Base-by-base conservation (phyloP, 2,329 filamentous ascomycete species). In the Calonectria hongkongensis region DNA sequence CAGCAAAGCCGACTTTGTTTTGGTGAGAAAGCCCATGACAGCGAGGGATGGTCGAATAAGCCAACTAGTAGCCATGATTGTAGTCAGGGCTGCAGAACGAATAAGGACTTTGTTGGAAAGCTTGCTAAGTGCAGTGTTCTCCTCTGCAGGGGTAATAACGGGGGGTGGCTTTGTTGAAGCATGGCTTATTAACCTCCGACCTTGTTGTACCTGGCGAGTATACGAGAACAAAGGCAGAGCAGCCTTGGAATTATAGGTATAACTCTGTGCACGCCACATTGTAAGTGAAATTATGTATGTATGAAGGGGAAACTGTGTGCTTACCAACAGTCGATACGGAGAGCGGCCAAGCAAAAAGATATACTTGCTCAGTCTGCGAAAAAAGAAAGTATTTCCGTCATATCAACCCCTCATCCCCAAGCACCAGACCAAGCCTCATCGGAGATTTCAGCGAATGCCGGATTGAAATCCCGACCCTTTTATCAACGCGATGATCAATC, bases 1-100 rank as follows among this genome's bases (percentile, higher is more conserved):
- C 39, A 88, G 79, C 2, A 89, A 66, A 1, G 68, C 10, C 0
- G 76, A 72, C 12, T 84, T 85, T 10, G 81, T 77, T 7, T 74
- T 74, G 13, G 78, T 77, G 6, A 82, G 66, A 1, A 78, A 25
- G 4, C 75, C 75, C 4, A 82, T 73, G 36, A 79, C 66, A 15
- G 75, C 73, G 2, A 82, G 75, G 15, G 79, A 82, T 0, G 80
- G 80, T 15, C 65, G 60, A 0, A 82, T 65, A 2, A 82, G 43
- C 69, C 76, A 78, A 15, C 70, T 70, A 2, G 76, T 80, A 0
- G 78, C 71, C 80, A 82, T 81, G 10, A 82, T 58, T 9, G 79
- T 80, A 2, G 80, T 82, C 36, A 82, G 65, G 2, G 73, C 58
- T 1, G 77, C 76, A 2, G 80, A 82, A 0, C 80, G 79, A 2